A percentile compares a stretch with the other conserved stretches of the same genome.
phyloP scores from a whole-genome alignment of 441 rosid species.

The Euphorbia schlechtendalii region DNA sequence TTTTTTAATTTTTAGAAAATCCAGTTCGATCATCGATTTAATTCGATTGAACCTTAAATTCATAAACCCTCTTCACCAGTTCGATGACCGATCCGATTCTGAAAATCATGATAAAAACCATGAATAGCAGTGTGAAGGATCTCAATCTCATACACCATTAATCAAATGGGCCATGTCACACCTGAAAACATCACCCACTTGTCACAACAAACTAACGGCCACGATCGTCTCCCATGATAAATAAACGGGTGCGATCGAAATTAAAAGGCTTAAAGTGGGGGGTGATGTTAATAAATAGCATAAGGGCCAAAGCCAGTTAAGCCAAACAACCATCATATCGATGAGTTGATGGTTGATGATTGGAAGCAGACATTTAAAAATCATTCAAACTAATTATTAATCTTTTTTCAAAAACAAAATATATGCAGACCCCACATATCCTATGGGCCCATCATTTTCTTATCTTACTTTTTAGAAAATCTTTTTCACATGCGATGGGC shows the following conservation, averaged over 20 bases:
- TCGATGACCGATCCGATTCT: too few species aligned
- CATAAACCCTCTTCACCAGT: too few species aligned
- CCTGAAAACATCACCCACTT: slow-evolving; percentile 25
- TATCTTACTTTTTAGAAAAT: slow-evolving; percentile 7
- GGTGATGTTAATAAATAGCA: slow-evolving; percentile 6
- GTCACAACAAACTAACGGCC: slow-evolving; percentile 23
- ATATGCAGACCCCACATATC: slow-evolving; percentile 18
- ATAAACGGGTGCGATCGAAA: slow-evolving; percentile 14
- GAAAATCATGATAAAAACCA: too few species aligned
- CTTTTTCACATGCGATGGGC: not conserved
- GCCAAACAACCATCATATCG: slow-evolving; percentile 51
- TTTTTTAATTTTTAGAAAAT: too few species aligned
- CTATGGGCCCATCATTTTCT: not conserved
- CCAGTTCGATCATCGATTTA: too few species aligned
- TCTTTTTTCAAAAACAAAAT: not conserved
- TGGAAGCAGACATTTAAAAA: slow-evolving; percentile 40
- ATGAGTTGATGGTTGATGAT: slow-evolving; percentile 44
- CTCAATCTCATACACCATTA: slow-evolving; percentile 17
- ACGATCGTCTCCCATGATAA: slow-evolving; percentile 5
- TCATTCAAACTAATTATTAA: too few species aligned
- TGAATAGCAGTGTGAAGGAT: slow-evolving; percentile 17
- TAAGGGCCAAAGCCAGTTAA: slow-evolving; percentile 24
- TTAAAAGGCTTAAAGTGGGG: not conserved
- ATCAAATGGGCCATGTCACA: slow-evolving; percentile 18
- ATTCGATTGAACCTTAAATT: too few species aligned